Conservation (phyloP, 2,329 filamentous ascomycete genomes). For the Talaromyces rugulosus region DNA sequence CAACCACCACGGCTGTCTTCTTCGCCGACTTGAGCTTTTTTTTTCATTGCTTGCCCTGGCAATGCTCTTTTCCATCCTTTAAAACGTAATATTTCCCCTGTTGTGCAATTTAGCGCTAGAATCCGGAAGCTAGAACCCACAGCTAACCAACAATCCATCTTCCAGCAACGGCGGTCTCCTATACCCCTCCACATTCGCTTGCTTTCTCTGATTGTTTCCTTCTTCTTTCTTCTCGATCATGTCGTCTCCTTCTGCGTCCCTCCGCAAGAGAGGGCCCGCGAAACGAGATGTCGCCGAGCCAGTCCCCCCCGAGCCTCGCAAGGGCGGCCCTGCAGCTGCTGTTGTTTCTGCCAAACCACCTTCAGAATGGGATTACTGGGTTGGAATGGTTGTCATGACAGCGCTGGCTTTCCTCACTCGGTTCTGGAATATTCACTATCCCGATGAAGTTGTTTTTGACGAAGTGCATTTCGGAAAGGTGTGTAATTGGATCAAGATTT, state of each 20-base stretch:
- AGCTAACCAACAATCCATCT: neutral
- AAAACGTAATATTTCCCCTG: neutral
- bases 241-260: constrained; percentile 26
- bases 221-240: constrained; percentile 4
- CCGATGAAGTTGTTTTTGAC: constrained; percentile 95
- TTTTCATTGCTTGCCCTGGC: constrained; percentile 1
- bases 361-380: constrained; percentile 78
- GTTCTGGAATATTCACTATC: constrained; percentile 94
- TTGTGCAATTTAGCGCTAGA: neutral
- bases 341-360: constrained; percentile 20
- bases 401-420: constrained; percentile 80
- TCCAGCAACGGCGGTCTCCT: constrained; percentile 13
- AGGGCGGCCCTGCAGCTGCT: constrained; percentile 19
- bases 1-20: neutral
- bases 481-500: constrained; percentile 26
- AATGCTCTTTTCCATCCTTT: constrained; percentile 5
- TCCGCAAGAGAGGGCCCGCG: constrained; percentile 37
- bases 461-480: constrained; percentile 99
- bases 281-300: constrained; percentile 30
- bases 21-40: neutral
- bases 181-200: constrained; percentile 13
- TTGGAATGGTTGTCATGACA: constrained; percentile 74
- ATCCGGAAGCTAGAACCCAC: neutral
- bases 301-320: constrained; percentile 21
- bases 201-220: neutral